Percentiles rank a stretch among this genome's conserved stretches.
These are phyloP conservation scores for Aquilaria sinensis DNA, from an alignment of 345 rosid genomes.

Conservation along the genomic window DNA sequence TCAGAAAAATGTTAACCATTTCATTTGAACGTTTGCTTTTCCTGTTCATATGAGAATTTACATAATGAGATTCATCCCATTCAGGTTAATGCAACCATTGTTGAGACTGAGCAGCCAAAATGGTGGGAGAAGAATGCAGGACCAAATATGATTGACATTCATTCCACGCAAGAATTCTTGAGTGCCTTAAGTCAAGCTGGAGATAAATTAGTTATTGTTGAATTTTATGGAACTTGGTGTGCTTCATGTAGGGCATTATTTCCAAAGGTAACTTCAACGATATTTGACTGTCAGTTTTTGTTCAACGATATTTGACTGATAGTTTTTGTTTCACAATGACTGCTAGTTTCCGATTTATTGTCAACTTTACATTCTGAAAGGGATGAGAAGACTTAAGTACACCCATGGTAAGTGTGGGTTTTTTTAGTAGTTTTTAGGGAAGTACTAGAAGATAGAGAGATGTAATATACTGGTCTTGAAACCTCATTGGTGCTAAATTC, in stretches of 20 bases:
- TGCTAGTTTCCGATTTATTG: too few relatives aligned
- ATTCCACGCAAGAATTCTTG: slow-evolving; percentile 80
- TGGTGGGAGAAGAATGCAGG: slow-evolving; percentile 91
- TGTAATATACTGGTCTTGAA: too few relatives aligned
- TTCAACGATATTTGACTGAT: not conserved
- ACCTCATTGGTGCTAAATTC: too few relatives aligned
- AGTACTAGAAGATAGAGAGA: too few relatives aligned
- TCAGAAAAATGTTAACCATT: too few relatives aligned
- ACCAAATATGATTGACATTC: slow-evolving; percentile 87
- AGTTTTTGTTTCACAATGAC: not conserved
- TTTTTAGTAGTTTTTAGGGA: not conserved
- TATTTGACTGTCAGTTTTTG: not conserved
- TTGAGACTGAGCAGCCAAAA: slow-evolving; percentile 72
- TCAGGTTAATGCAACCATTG: slow-evolving; percentile 50
- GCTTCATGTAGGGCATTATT: slow-evolving; percentile 88
- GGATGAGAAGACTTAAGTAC: too few relatives aligned
- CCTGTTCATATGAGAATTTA: slow-evolving; percentile 8
- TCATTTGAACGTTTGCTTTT: not conserved
- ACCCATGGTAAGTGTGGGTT: too few relatives aligned
- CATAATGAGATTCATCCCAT: not conserved
- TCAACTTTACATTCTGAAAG: too few relatives aligned
- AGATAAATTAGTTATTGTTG: slow-evolving; percentile 83
- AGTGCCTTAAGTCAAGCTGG: slow-evolving; percentile 67
- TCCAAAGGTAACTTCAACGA: slow-evolving; percentile 49
- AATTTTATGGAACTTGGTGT: slow-evolving; percentile 97